Conservation (phyloP, 1,284 basidiomycete species). For the Garcileccinum viscosum region DNA sequence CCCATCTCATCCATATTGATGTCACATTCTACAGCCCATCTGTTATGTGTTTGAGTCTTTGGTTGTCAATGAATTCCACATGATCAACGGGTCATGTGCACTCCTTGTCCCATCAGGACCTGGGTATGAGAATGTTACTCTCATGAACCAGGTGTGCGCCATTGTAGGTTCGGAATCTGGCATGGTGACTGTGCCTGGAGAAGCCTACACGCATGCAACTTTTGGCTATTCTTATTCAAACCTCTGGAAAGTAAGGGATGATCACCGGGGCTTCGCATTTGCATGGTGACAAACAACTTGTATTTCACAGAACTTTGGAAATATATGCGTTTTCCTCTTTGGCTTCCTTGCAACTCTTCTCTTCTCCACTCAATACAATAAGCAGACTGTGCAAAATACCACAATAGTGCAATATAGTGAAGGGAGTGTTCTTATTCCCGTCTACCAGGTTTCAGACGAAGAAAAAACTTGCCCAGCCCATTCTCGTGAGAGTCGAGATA, state of each 20-base stretch:
- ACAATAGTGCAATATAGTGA: conserved; percentile 50
- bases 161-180: conserved; percentile 44
- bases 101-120: conserved; percentile 54
- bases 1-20: not conserved
- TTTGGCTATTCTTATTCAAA: conserved; percentile 67
- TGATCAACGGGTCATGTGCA: conserved; percentile 57
- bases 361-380: conserved; percentile 52
- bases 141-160: conserved; percentile 65
- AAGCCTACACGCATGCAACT: conserved; percentile 48
- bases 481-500: not conserved
- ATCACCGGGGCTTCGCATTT: not conserved
- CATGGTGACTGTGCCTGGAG: conserved; percentile 20
- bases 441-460: conserved; percentile 7
- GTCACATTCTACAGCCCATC: conserved; percentile 42
- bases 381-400: conserved; percentile 33
- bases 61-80: conserved; percentile 62
- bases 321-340: conserved; percentile 50
- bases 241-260: conserved; percentile 67
- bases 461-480: conserved; percentile 20
- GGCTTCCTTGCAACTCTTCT: conserved; percentile 54
- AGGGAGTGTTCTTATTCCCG: conserved; percentile 27
- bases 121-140: conserved; percentile 58
- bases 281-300: not conserved
- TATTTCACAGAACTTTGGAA: conserved; percentile 55
- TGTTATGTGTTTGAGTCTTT: conserved; percentile 58